Evolutionary conservation across 257 asterid species (phyloP).

Genomic region (Solanum paucissectum): DNA sequence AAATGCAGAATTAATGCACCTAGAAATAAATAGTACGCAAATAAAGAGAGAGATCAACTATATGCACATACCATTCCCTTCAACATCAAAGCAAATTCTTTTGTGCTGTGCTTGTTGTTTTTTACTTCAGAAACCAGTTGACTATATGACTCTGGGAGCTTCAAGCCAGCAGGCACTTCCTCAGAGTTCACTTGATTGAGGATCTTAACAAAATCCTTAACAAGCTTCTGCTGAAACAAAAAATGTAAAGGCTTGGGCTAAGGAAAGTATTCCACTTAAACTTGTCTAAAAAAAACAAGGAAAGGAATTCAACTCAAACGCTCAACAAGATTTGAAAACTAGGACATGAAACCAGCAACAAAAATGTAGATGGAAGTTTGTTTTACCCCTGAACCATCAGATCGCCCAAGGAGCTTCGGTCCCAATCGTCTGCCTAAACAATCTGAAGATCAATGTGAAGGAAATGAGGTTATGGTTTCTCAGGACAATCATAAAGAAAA

Average conservation of each 20-base stretch:
- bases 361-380: constrained; percentile 1
- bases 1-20: background rate
- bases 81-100: constrained; percentile 84
- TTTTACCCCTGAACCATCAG: constrained; percentile 92
- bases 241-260: background rate
- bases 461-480: background rate
- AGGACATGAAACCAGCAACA: background rate
- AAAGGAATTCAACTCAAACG: background rate
- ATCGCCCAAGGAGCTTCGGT: constrained; percentile 88
- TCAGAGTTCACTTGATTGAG: constrained; percentile 88
- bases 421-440: constrained; percentile 96
- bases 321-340: background rate
- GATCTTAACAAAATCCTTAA: constrained; percentile 78
- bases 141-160: constrained; percentile 79
- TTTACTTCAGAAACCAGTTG: constrained; percentile 92
- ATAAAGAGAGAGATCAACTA: background rate
- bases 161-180: constrained; percentile 76
- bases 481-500: background rate
- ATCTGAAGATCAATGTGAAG: constrained; percentile 37
- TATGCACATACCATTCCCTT: constrained; percentile 82
- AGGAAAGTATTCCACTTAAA: background rate
- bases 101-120: constrained; percentile 61
- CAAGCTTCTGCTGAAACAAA: constrained; percentile 62
- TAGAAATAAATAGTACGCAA: background rate
- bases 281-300: background rate